Evolutionary conservation across 1,284 basidiomycete species (phyloP), one percentile per base, ranked within the genome.

Genomic region (Rhizoctonia solani): DNA sequence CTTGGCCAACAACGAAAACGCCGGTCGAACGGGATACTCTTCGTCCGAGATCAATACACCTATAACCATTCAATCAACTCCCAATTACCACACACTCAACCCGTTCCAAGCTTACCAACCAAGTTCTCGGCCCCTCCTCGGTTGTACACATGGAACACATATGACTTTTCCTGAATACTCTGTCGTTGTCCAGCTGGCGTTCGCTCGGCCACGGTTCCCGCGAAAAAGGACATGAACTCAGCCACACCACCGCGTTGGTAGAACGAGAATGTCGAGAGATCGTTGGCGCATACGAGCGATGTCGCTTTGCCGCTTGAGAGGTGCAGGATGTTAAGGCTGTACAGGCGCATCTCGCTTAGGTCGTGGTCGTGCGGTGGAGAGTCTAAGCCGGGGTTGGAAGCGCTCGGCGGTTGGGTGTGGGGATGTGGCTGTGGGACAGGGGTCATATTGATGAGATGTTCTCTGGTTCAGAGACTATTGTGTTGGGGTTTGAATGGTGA

Each of bases 1-100:
- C 81, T 98, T 99, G 72, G 93, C 89, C 69, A 99, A 82, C 44
- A 99, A 84, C 4, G 95, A 96, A 81, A 98, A 99, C 1, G 95
- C 96, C 8, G 96, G 93, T 66, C 97, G 89, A 66, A 93, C 91
- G 54, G 96, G 97, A 79, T 99, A 99, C 76, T 99, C 96, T 59
- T 91, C 85, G 79, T 98, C 96, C 42, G 94, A 90, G 74, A 99
- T 91, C 75, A 98, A 87, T 69, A 98, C 92, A 55, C 87, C 96
- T 89, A 77, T 53, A 74, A 69, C 56, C 42, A 1, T 34, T 32
- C 5, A 4, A 9, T 30, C 3, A 47, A 1, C 25, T 63, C 39
- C 34, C 23, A 29, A 59, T 19, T 4, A 41, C 49, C 29, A 14
- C 19, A 34, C 9, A 53, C 34, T n/a, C 14, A n/a, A 11, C 42